Evolutionary conservation across 1,284 basidiomycete genomes (phyloP).

Genomic region (Moesziomyces parantarcticus): DNA sequence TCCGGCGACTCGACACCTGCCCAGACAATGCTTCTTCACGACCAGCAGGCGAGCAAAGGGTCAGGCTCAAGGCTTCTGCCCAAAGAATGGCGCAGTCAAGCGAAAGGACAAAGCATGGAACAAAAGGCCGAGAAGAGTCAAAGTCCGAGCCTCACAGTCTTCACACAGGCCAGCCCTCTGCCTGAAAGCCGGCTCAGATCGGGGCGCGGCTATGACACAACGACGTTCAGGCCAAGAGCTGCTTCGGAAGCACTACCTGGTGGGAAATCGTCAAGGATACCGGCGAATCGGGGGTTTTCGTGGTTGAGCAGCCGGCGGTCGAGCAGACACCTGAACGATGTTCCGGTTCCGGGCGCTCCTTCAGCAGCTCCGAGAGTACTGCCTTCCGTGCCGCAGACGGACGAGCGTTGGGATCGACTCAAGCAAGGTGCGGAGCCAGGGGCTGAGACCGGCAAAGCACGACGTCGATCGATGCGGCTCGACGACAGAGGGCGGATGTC

Average conservation of each 20-base stretch:
- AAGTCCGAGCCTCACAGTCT: no score
- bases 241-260: background rate
- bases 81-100: no score
- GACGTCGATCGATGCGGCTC: constrained; percentile 16
- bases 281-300: background rate
- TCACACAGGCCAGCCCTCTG: no score
- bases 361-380: background rate
- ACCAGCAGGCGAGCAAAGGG: no score
- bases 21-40: no score
- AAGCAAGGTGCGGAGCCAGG: background rate
- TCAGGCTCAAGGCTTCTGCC: no score
- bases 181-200: no score
- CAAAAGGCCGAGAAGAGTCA: no score
- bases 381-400: background rate
- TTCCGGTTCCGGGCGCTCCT: background rate
- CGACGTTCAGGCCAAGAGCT: background rate
- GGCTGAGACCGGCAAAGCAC: constrained; percentile 2
- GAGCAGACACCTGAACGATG: background rate
- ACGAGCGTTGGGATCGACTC: no score
- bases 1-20: background rate
- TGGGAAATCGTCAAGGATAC: no score
- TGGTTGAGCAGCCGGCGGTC: constrained; percentile 7
- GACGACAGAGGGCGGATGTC: background rate
- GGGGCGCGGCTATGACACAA: no score
- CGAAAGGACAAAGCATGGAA: no score